These are phyloP conservation scores for Hagleromyces aurorensis DNA, from an alignment of 805 yeast species.

Conservation along the genomic window DNA sequence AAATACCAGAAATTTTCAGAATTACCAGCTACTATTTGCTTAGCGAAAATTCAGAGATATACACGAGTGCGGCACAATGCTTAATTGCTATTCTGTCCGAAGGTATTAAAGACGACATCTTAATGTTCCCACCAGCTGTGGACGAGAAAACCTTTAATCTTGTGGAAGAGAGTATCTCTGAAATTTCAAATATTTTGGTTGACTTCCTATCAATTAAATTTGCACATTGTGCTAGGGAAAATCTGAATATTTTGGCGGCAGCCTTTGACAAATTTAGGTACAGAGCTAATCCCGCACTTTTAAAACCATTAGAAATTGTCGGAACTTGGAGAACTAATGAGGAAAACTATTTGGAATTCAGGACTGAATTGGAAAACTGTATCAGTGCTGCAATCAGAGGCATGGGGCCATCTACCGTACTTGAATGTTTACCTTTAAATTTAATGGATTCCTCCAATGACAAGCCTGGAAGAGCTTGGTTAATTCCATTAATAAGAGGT, in stretches of 20 bases:
- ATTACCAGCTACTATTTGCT: constrained; percentile 56
- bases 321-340: constrained; percentile 86
- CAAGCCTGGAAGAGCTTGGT: constrained; percentile 88
- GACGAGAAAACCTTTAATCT: constrained; percentile 45
- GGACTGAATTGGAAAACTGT: constrained; percentile 71
- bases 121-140: constrained; percentile 52
- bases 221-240: constrained; percentile 67
- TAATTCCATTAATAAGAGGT: constrained; percentile 85
- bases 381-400: constrained; percentile 71
- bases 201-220: constrained; percentile 65
- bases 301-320: constrained; percentile 57
- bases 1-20: constrained; percentile 49
- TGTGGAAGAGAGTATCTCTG: constrained; percentile 45
- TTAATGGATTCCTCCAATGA: constrained; percentile 45
- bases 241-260: constrained; percentile 59
- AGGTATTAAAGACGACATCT: constrained; percentile 50
- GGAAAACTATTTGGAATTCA: constrained; percentile 45
- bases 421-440: constrained; percentile 71
- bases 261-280: constrained; percentile 54
- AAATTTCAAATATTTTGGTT: constrained; percentile 46
- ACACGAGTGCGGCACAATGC: constrained; percentile 78
- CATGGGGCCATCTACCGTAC: constrained; percentile 80
- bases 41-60: constrained; percentile 57
- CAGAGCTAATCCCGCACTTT: constrained; percentile 63
- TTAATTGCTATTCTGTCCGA: constrained; percentile 69